Evolutionary conservation across 768 basidiomycete species (phyloP), one percentile per base, ranked within the genome.

Genomic region (Leccinum obscurum): DNA sequence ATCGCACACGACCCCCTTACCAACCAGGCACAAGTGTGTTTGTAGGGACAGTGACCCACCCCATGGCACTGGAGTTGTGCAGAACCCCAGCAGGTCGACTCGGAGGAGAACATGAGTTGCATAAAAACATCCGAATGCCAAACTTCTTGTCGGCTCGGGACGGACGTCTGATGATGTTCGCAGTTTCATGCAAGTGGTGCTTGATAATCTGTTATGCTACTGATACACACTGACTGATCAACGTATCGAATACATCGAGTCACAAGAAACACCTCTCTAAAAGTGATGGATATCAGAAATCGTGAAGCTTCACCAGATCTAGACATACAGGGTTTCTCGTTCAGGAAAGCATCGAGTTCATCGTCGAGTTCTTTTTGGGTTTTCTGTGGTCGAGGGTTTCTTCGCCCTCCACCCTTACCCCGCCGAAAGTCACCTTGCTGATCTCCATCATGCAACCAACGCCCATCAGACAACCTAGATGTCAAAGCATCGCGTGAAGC

Each of bases 351-450:
- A 34, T 93, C 92, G 52, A 93, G 77, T 68, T 94, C 92, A 53
- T 87, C 90, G 63, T 94, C 92, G 39, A 94, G 77, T 65, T 93
- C 90, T 73, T 89, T 83, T 69, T 86, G 86, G 1, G 84, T 89
- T 72, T 85, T 85, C 59, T 71, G 80, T 24, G 80, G 76, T 11
- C 80, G 77, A 61, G 73, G 69, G 60, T 71, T 70, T 59, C 78
- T 77, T 49, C 81, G 76, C 41, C 76, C 72, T 58, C 76, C 68
- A 65, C 74, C 67, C 63, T 64, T 68, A 65, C 62, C 59, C 66
- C 67, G 63, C 55, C 71, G 56, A 67, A 62, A 63, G 63, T 70
- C 64, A 67, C 68, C 56, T 59, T 64, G 62, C 35, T 67, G 69
- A 59, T 71, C 63, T 58, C 59, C 66, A 60, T 65, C 54, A 55